Conservation (phyloP, 441 rosid genomes). For the Manihot esculenta region DNA sequence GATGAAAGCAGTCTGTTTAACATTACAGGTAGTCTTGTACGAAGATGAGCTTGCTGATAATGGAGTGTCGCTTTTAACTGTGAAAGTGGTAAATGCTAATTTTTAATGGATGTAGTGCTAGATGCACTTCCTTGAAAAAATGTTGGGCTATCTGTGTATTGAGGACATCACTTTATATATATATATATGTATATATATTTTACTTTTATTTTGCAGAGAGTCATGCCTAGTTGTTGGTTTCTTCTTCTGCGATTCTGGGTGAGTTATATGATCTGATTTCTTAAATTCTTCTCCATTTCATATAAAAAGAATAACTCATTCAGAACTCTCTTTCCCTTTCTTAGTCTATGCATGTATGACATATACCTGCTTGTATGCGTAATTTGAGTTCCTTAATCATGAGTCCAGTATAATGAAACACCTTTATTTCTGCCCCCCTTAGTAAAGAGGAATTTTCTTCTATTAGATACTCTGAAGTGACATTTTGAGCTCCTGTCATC, state of each 20-base stretch:
- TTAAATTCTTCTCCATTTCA: background rate
- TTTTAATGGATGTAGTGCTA: constrained; percentile 10
- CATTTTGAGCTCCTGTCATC: background rate
- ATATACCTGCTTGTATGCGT: background rate
- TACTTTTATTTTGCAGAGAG: constrained; percentile 66
- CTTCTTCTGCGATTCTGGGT: constrained; percentile 98
- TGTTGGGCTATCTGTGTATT: constrained; percentile 1
- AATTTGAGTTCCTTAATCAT: background rate
- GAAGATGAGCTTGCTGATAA: constrained; percentile 98
- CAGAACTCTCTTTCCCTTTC: background rate
- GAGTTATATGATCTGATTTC: constrained; percentile 33
- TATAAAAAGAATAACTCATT: background rate
- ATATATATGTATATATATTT: too few relatives aligned
- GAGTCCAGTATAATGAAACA: background rate
- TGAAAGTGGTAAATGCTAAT: constrained; percentile 82
- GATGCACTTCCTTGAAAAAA: constrained; percentile 6
- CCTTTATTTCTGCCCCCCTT: too few relatives aligned
- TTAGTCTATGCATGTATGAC: background rate
- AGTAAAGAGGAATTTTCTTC: background rate
- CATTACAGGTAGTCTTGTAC: constrained; percentile 75
- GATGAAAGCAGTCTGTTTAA: constrained; percentile 24
- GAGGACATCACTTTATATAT: constrained; percentile 18
- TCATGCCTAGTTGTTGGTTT: constrained; percentile 98
- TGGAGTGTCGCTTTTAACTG: constrained; percentile 91
- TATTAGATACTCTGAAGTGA: background rate